These are phyloP conservation scores for Ascochyta clinopodiicola DNA, from an alignment of 2,329 filamentous ascomycete genomes.

Conservation along the genomic window DNA sequence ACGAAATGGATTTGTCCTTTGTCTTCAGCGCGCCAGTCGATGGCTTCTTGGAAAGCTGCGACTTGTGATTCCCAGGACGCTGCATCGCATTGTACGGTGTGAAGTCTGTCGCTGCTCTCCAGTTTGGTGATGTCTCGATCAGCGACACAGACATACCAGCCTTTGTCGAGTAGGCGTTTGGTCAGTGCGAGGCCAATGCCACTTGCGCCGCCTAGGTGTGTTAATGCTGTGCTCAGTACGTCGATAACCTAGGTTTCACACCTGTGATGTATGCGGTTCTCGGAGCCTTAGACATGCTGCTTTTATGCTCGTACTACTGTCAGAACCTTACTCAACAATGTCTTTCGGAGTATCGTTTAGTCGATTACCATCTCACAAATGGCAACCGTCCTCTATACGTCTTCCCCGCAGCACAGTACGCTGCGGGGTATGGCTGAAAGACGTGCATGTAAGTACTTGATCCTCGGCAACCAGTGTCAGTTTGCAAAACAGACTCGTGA, in stretches of 20 bases:
- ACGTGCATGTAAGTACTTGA: too few species aligned
- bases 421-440: slow-evolving; percentile 7
- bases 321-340: not conserved
- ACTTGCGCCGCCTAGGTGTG: slow-evolving; percentile 28
- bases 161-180: slow-evolving; percentile 35
- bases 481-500: not conserved
- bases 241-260: not conserved
- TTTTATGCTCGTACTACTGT: not conserved
- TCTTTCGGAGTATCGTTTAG: not conserved
- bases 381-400: not conserved
- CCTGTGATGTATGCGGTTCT: slow-evolving; percentile 3
- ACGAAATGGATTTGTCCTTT: slow-evolving; percentile 51
- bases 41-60: slow-evolving; percentile 44
- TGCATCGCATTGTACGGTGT: slow-evolving; percentile 42
- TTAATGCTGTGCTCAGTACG: not conserved
- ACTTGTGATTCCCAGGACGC: slow-evolving; percentile 49
- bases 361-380: not conserved
- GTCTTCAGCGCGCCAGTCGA: slow-evolving; percentile 32
- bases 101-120: slow-evolving; percentile 17
- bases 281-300: not conserved
- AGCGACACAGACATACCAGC: slow-evolving; percentile 59
- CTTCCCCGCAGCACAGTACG: slow-evolving; percentile 5
- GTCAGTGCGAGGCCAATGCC: slow-evolving; percentile 47
- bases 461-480: not conserved
- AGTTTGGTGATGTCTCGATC: slow-evolving; percentile 42